Percentiles rank a stretch among this genome's conserved stretches.
Conservation (phyloP, 306 rosid genomes). For the Casuarina equisetifolia region DNA sequence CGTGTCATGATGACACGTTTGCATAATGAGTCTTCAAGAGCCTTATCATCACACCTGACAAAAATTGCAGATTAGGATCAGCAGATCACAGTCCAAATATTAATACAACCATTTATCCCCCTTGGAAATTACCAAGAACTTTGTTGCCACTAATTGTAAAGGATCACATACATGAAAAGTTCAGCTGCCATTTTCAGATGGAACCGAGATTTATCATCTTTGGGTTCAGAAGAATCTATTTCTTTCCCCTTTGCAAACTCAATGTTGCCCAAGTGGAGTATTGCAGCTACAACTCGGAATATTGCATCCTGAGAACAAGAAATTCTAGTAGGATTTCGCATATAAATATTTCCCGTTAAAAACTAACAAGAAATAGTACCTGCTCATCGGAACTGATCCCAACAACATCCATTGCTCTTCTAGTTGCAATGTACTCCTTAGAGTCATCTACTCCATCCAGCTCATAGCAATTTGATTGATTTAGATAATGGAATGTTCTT, state of each 20-base stretch:
- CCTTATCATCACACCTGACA: conserved; percentile 75
- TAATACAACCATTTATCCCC: background rate
- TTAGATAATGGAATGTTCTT: conserved; percentile 76
- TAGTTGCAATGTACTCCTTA: conserved; percentile 75
- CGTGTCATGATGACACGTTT: conserved; percentile 92
- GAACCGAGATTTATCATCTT: conserved; percentile 68
- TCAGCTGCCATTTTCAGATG: conserved; percentile 84
- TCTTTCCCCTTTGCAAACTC: conserved; percentile 79
- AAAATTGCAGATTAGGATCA: conserved; percentile 24
- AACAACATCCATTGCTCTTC: conserved; percentile 92
- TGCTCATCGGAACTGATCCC: conserved; percentile 79
- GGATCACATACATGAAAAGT: conserved; percentile 64
- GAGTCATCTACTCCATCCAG: conserved; percentile 79
- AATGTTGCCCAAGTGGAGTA: conserved; percentile 90
- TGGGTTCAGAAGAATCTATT: conserved; percentile 81
- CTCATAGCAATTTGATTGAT: conserved; percentile 75
- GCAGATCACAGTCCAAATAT: conserved; percentile 19
- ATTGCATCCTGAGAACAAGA: conserved; percentile 73
- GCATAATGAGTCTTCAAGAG: conserved; percentile 91
- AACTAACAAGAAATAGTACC: conserved; percentile 46
- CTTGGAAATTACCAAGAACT: no score
- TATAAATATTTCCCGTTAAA: background rate
- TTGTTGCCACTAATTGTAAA: no score
- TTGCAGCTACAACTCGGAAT: conserved; percentile 83
- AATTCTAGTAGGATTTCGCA: conserved; percentile 20